These are phyloP conservation scores for Sphaerulina vaccinii DNA, from an alignment of 2,329 filamentous ascomycete species.

Conservation along the genomic window DNA sequence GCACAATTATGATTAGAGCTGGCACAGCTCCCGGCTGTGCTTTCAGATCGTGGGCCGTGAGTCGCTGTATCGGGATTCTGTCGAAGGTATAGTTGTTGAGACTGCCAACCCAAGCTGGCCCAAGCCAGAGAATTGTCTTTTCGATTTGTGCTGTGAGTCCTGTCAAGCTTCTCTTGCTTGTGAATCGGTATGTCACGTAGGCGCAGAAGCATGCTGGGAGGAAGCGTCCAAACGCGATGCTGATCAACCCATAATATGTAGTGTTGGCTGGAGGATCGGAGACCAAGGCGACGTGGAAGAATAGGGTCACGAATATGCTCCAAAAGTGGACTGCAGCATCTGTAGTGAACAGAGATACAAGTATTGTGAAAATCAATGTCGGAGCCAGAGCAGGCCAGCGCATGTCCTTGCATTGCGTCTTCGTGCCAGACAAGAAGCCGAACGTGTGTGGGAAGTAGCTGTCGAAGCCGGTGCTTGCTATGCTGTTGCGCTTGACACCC, in stretches of 20 bases:
- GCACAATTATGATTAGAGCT: conserved; percentile 75
- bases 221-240: conserved; percentile 74
- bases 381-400: conserved; percentile 82
- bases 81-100: conserved; percentile 95
- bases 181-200: conserved; percentile 84
- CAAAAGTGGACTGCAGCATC: conserved; percentile 82
- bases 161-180: conserved; percentile 68
- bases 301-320: conserved; percentile 75
- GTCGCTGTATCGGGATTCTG: conserved; percentile 85
- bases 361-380: conserved; percentile 73
- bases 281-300: conserved; percentile 85
- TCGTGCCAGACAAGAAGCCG: conserved; percentile 65
- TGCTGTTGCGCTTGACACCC: conserved; percentile 67
- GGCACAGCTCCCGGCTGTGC: conserved; percentile 86
- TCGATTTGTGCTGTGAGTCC: conserved; percentile 80
- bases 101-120: conserved; percentile 84
- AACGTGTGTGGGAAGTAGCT: conserved; percentile 89
- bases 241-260: conserved; percentile 68
- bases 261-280: conserved; percentile 76
- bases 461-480: conserved; percentile 74
- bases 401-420: conserved; percentile 69
- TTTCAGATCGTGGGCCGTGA: conserved; percentile 85
- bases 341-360: conserved; percentile 78
- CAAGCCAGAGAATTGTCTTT: conserved; percentile 87
- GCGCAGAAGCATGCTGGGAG: conserved; percentile 84